Conservation (phyloP, 139 green algal species). For the Chlamydomonas sphaeroides region DNA sequence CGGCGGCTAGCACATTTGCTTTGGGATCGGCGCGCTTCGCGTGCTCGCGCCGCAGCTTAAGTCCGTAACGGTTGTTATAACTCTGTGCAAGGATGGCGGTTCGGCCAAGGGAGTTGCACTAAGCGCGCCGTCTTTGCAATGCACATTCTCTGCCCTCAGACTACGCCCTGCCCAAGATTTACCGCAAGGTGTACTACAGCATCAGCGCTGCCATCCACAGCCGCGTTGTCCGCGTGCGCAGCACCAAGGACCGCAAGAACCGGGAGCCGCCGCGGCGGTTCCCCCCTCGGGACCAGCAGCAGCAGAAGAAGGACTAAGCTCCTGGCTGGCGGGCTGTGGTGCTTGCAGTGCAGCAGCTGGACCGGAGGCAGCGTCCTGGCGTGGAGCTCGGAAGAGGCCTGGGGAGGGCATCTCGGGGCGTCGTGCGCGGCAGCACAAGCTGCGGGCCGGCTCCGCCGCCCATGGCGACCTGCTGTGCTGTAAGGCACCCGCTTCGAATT, state of each 20-base stretch:
- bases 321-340: background rate
- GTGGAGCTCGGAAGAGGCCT: background rate
- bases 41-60: too few relatives aligned
- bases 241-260: conserved; percentile 86
- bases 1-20: too few relatives aligned
- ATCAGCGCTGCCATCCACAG: conserved; percentile 98
- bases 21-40: too few relatives aligned
- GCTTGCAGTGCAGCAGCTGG: conserved; percentile 3
- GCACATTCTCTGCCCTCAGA: too few relatives aligned
- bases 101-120: too few relatives aligned
- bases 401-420: too few relatives aligned
- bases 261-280: conserved; percentile 90
- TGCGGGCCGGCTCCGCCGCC: background rate
- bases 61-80: too few relatives aligned
- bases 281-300: conserved; percentile 18
- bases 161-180: conserved; percentile 99
- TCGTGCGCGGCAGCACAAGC: too few relatives aligned
- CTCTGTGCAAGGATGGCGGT: too few relatives aligned
- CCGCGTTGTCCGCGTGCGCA: conserved; percentile 98
- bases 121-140: too few relatives aligned
- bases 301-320: conserved; percentile 46
- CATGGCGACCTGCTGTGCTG: background rate
- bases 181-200: conserved; percentile 99
- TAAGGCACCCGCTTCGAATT: background rate
- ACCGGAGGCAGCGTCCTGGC: background rate